These are phyloP conservation scores for Aspergillus pseudonomiae DNA, from an alignment of 2,329 filamentous ascomycete genomes.

Conservation along the genomic window DNA sequence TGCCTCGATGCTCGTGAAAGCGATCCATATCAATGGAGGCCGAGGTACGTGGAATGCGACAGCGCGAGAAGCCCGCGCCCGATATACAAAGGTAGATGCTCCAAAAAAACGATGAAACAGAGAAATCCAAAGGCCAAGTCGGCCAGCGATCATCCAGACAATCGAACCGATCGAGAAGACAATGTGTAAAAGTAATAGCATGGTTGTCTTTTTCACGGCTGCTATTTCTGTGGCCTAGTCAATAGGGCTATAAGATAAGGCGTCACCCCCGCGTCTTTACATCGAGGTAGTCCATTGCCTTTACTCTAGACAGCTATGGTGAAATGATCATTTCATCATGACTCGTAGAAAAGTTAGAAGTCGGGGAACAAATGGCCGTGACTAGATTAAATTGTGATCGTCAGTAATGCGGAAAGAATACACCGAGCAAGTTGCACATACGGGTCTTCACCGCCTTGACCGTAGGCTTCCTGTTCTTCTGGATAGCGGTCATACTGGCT, in stretches of 20 bases:
- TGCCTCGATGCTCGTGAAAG: background rate
- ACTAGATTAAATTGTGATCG: constrained; percentile 47
- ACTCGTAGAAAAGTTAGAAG: constrained; percentile 58
- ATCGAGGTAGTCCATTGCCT: background rate
- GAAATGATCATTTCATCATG: constrained; percentile 37
- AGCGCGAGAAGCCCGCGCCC: constrained; percentile 13
- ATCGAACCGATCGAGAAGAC: constrained; percentile 11
- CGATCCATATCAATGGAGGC: background rate
- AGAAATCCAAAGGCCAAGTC: constrained; percentile 16
- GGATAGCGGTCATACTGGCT: constrained; percentile 98
- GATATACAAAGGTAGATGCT: constrained; percentile 8
- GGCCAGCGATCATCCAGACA: constrained; percentile 26
- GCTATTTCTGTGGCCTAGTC: background rate
- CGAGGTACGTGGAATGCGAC: background rate
- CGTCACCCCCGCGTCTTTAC: background rate
- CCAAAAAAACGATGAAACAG: constrained; percentile 9
- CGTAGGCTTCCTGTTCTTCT: constrained; percentile 93
- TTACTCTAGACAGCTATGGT: constrained; percentile 7
- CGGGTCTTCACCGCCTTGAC: constrained; percentile 77
- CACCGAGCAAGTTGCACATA: constrained; percentile 56
- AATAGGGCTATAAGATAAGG: background rate
- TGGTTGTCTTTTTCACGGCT: background rate
- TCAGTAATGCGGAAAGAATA: background rate
- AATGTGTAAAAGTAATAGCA: constrained; percentile 8
- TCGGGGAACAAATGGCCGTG: constrained; percentile 75